Evolutionary conservation across 2,329 filamentous ascomycete species (phyloP).

Genomic region (Aspergillus awamori): DNA sequence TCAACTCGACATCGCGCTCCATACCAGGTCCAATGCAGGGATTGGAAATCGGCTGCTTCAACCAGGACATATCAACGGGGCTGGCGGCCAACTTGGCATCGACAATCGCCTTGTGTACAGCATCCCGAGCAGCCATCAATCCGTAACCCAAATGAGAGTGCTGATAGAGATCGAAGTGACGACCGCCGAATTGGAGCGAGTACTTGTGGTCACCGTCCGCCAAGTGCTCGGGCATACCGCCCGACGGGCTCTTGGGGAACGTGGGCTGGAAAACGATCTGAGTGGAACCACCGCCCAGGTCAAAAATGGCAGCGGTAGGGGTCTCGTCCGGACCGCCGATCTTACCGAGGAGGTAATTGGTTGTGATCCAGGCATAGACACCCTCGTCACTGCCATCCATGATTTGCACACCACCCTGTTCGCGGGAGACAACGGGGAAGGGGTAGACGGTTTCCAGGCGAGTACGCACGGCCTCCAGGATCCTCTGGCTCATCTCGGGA

Average conservation of each 20-base stretch:
- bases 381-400: slow-evolving; percentile 98
- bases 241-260: slow-evolving; percentile 71
- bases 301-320: slow-evolving; percentile 91
- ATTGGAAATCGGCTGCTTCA: slow-evolving; percentile 72
- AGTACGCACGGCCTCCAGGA: slow-evolving; percentile 79
- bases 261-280: slow-evolving; percentile 98
- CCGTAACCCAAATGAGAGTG: slow-evolving; percentile 98
- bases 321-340: slow-evolving; percentile 90
- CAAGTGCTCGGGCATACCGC: slow-evolving; percentile 83
- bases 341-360: slow-evolving; percentile 97
- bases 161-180: slow-evolving; percentile 91
- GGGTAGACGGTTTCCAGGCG: slow-evolving; percentile 88
- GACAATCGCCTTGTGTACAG: slow-evolving; percentile 76
- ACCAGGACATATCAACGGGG: slow-evolving; percentile 67
- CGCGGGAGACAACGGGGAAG: slow-evolving; percentile 87
- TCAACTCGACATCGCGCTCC: slow-evolving; percentile 71
- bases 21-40: slow-evolving; percentile 85
- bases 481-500: slow-evolving; percentile 75
- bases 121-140: slow-evolving; percentile 89
- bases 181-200: slow-evolving; percentile 83
- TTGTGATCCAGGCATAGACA: slow-evolving; percentile 98
- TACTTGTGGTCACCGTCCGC: slow-evolving; percentile 95
- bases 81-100: slow-evolving; percentile 68
- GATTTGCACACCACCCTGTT: slow-evolving; percentile 86
- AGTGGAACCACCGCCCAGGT: slow-evolving; percentile 93